These are phyloP conservation scores for Pholiota adiposa DNA, from an alignment of 1,284 basidiomycete species.

Conservation along the genomic window DNA sequence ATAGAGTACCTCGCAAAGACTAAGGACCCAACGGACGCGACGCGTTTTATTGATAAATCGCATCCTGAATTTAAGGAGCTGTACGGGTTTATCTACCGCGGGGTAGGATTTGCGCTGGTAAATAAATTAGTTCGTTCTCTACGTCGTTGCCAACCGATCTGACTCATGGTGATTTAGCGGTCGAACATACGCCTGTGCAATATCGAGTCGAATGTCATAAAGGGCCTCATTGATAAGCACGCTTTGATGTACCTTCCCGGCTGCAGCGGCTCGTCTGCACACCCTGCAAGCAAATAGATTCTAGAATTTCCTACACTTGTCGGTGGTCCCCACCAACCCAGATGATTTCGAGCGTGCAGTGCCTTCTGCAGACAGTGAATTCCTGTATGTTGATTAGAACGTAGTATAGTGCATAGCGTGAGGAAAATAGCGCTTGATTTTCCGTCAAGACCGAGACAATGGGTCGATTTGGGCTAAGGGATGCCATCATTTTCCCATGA, in stretches of 20 bases:
- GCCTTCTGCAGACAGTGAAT: not conserved
- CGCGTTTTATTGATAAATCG: conserved; percentile 47
- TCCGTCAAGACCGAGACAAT: not conserved
- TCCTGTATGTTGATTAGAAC: not conserved
- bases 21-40: conserved; percentile 37
- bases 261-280: conserved; percentile 24
- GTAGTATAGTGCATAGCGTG: not conserved
- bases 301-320: not conserved
- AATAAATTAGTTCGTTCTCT: conserved; percentile 23
- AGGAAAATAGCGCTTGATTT: not conserved
- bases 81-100: conserved; percentile 55
- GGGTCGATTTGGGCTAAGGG: not conserved
- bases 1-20: conserved; percentile 38
- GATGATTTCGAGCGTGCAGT: conserved; percentile 5
- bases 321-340: not conserved
- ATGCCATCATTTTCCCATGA: conserved; percentile 23
- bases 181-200: conserved; percentile 41
- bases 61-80: conserved; percentile 67
- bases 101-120: conserved; percentile 60
- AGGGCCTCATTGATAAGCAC: conserved; percentile 47
- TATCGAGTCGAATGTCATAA: conserved; percentile 37
- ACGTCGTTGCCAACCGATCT: conserved; percentile 1
- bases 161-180: conserved; percentile 37
- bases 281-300: conserved; percentile 1
- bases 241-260: conserved; percentile 49